These are phyloP conservation scores for Trichaptum fuscoviolaceum DNA, from an alignment of 768 basidiomycete species.

Conservation along the genomic window DNA sequence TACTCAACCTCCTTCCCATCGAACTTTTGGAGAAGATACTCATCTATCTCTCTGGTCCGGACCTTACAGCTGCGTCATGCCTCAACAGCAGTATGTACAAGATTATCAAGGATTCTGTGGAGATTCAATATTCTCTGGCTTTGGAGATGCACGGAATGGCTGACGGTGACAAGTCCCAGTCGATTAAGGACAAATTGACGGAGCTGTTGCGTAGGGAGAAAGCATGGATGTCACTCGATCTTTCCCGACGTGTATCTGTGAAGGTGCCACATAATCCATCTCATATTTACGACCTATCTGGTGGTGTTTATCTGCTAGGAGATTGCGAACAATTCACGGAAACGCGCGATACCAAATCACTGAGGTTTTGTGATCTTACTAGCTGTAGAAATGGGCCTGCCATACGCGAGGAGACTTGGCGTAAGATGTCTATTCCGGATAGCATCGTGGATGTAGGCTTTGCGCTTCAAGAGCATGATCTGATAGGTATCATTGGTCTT, in stretches of 20 bases:
- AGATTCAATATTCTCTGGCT: neutral
- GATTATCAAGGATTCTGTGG: neutral
- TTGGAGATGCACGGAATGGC: neutral
- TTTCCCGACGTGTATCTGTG: constrained; percentile 5
- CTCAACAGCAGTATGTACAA: neutral
- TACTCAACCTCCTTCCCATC: neutral
- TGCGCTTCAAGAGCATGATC: constrained; percentile 19
- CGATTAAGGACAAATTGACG: neutral
- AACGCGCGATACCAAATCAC: neutral
- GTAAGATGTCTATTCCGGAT: neutral
- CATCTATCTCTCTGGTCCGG: neutral
- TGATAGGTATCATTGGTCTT: constrained; percentile 17
- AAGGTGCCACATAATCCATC: constrained; percentile 15
- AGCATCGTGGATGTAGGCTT: constrained; percentile 20
- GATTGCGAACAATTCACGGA: neutral
- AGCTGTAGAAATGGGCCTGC: neutral
- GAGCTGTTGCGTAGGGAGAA: neutral
- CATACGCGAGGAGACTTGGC: neutral
- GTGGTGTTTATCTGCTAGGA: constrained; percentile 17
- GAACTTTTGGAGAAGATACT: neutral
- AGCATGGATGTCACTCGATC: neutral
- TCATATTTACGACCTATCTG: constrained; percentile 23
- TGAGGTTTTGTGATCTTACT: neutral
- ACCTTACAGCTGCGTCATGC: neutral
- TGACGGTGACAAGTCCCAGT: neutral